Base-by-base conservation (phyloP, 2,329 filamentous ascomycete species). In the Thielaviopsis cerberus region DNA sequence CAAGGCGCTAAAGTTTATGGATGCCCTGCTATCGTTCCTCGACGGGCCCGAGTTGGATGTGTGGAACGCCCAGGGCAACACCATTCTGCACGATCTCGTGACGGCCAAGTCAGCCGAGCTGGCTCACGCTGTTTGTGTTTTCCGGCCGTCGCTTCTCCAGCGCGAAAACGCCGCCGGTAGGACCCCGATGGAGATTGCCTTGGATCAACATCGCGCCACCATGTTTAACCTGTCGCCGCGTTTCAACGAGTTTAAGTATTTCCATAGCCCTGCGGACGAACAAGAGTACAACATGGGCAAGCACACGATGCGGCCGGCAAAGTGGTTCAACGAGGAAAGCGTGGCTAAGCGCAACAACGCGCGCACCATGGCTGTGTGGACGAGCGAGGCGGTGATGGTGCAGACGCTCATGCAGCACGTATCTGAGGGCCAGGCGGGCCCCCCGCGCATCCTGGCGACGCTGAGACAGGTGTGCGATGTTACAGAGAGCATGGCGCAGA, bases 121-220 rank as follows among this genome's bases (percentile, higher is more conserved):
- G 1, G 64, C 71, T 45, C 68, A 71, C 15, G 64, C 71, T 2
- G 64, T 86, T 2, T 69, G 89, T 11, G 70, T 77, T 10, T 71
- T 71, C 62, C 73, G 78, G 20, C 78, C 83, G 0, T 72, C 74
- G 25, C 72, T 89, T 1, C 70, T 88, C 0, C 76, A 79, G 63
- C 78, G 82, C 23, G 88, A 92, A 67, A 90, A 90, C 63, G 80
- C 85, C 0, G 85, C 85, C 0, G 88, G 88, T 1, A 76, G 79
- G 17, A 92, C 86, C 0, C 83, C 87, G 0, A 74, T 76, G 26
- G 86, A 92, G 64, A 69, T 86, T 54, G 80, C 82, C 0, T 72
- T 78, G 55, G 81, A 85, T 27, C 53, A 56, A 37, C 55, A 17
- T 20, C 50, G 27, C 13, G 23, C 53, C 10, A 26, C 10, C 4